These are phyloP conservation scores for Aspergillus brunneoviolaceus DNA, from an alignment of 2,329 filamentous ascomycete genomes.

Conservation along the genomic window DNA sequence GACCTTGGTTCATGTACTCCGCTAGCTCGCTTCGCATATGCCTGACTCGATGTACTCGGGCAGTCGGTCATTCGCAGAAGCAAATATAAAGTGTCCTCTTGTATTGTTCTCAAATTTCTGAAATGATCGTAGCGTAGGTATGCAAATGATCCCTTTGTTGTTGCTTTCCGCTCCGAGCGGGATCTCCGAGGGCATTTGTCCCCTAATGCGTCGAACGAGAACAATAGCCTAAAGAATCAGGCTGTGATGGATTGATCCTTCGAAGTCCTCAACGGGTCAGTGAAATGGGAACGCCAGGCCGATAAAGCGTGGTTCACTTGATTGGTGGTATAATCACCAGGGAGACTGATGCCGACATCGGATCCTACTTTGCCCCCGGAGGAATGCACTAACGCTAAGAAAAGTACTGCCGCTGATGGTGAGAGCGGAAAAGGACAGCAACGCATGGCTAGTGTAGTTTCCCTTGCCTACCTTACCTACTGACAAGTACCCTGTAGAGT, in stretches of 20 bases:
- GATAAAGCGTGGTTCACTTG: neutral
- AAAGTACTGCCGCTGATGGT: neutral
- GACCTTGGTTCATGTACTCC: no score
- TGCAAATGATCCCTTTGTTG: no score
- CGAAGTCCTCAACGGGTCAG: neutral
- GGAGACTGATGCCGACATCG: neutral
- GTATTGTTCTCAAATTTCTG: no score
- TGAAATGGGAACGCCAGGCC: neutral
- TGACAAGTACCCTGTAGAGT: neutral
- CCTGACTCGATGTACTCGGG: no score
- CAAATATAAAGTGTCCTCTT: no score
- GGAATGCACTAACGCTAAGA: neutral
- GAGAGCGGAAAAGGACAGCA: neutral
- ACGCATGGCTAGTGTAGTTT: neutral
- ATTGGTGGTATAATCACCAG: neutral
- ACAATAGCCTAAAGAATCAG: neutral
- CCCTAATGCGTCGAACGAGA: neutral
- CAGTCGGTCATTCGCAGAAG: no score
- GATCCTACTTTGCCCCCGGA: neutral
- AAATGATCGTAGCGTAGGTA: neutral
- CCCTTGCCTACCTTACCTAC: neutral
- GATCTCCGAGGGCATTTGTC: no score
- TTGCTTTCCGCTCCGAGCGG: no score
- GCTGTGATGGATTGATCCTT: neutral
- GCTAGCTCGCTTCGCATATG: no score